Conservation (phyloP, 108 stramenopile genomes). For the Aureococcus anophagefferens region DNA sequence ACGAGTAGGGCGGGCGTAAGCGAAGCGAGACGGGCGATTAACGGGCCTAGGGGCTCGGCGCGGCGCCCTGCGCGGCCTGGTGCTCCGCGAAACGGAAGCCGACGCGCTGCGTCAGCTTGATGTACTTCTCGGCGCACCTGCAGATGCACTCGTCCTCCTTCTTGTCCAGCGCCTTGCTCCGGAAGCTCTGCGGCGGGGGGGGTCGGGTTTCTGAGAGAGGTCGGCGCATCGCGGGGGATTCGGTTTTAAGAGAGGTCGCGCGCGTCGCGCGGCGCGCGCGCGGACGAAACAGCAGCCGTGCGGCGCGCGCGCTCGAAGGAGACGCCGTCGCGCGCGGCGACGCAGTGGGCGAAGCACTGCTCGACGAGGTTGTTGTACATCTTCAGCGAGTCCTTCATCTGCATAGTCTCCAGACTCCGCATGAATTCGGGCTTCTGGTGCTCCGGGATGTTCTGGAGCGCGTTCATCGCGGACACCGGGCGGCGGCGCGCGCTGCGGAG, state of each 20-base stretch:
- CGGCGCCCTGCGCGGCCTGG: slow-evolving; percentile 2
- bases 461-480: slow-evolving; percentile 1
- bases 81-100: slow-evolving; percentile 19
- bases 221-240: too few relatives aligned
- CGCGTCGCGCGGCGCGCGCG: too few relatives aligned
- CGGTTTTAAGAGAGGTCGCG: too few relatives aligned
- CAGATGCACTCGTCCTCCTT: slow-evolving; percentile 2
- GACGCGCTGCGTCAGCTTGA: slow-evolving; percentile 19
- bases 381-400: slow-evolving; percentile 15
- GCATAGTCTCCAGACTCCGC: neutral
- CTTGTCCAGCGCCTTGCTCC: neutral
- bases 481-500: too few relatives aligned
- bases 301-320: too few relatives aligned
- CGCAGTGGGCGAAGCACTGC: slow-evolving; percentile 7
- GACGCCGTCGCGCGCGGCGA: too few relatives aligned
- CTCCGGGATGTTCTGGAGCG: neutral
- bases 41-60: too few relatives aligned
- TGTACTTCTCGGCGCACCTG: slow-evolving; percentile 20
- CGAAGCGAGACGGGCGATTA: too few relatives aligned
- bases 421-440: slow-evolving; percentile 14
- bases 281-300: too few relatives aligned
- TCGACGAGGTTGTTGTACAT: slow-evolving; percentile 18
- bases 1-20: too few relatives aligned
- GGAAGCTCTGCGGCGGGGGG: too few relatives aligned
- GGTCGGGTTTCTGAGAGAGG: too few relatives aligned